phyloP scores from a whole-genome alignment of 2,329 filamentous ascomycete genomes.

The Tolypocladium paradoxum region DNA sequence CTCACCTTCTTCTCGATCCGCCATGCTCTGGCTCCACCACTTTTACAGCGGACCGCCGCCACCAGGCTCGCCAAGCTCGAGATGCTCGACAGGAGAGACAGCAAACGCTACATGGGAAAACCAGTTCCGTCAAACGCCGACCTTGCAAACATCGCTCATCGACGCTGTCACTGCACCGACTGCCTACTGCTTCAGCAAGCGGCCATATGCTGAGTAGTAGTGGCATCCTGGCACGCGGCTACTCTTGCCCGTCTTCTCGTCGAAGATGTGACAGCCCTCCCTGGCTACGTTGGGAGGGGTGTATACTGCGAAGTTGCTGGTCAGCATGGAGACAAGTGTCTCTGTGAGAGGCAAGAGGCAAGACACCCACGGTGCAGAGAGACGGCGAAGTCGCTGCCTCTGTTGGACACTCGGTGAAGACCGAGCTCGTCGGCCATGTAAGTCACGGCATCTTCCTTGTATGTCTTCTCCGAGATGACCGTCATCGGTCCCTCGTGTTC shows the following conservation, averaged over 20 bases:
- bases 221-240: conserved; percentile 60
- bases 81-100: not conserved
- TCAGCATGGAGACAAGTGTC: conserved; percentile 22
- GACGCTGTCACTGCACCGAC: not conserved
- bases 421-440: conserved; percentile 91
- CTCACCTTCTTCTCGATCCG: not conserved
- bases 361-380: conserved; percentile 61
- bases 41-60: not conserved
- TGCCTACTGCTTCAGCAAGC: conserved; percentile 29
- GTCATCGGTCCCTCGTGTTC: conserved; percentile 44
- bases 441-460: conserved; percentile 62
- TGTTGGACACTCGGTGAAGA: conserved; percentile 73
- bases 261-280: conserved; percentile 72
- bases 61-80: not conserved
- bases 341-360: conserved; percentile 4
- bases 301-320: conserved; percentile 44
- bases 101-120: conserved; percentile 3
- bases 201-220: conserved; percentile 58
- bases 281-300: conserved; percentile 82
- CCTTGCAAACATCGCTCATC: not conserved
- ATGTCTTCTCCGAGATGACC: conserved; percentile 56
- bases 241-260: conserved; percentile 62
- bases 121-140: conserved; percentile 1
- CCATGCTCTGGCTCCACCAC: not conserved
- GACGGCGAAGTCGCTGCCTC: conserved; percentile 64